Percentiles rank a stretch among this genome's conserved stretches.
phyloP scores from a whole-genome alignment of 352 stramenopile species.

The Phytophthora uliginosa region DNA sequence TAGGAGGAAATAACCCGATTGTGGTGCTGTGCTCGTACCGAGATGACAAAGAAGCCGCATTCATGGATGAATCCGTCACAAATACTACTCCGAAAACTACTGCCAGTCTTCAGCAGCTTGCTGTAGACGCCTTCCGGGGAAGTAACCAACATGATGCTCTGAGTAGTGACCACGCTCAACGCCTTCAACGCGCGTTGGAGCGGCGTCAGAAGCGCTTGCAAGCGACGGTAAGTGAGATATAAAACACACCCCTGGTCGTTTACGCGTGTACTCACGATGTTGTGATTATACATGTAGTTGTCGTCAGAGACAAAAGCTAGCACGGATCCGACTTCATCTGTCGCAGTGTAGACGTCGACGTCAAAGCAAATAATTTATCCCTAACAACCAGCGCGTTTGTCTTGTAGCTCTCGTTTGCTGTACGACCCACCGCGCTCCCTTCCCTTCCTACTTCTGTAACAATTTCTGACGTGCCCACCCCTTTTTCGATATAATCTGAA shows the following conservation, averaged over 20 bases:
- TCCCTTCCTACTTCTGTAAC: background rate
- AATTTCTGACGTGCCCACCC: background rate
- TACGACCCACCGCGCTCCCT: background rate
- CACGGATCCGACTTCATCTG: constrained; percentile 10
- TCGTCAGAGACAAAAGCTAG: constrained; percentile 25
- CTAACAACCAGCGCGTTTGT: no score
- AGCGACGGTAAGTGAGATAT: constrained; percentile 43
- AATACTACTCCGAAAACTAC: constrained; percentile 6
- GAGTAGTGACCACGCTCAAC: constrained; percentile 37
- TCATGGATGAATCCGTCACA: constrained; percentile 21
- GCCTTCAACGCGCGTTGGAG: constrained; percentile 56
- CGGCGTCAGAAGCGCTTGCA: constrained; percentile 56
- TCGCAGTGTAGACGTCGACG: constrained; percentile 9
- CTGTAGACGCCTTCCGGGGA: constrained; percentile 7
- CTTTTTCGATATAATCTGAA: background rate
- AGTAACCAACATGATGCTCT: constrained; percentile 18
- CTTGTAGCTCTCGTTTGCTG: no score
- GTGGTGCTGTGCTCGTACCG: constrained; percentile 67
- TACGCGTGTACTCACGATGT: background rate
- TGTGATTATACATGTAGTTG: constrained; percentile 15
- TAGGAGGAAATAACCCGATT: constrained; percentile 67
- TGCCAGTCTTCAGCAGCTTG: constrained; percentile 23
- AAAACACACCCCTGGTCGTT: background rate
- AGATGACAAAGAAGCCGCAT: constrained; percentile 46
- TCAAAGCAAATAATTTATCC: no score